Evolutionary conservation across 805 yeast genomes (phyloP), one percentile per base, ranked within the genome.

Genomic region (Candida quercuum): DNA sequence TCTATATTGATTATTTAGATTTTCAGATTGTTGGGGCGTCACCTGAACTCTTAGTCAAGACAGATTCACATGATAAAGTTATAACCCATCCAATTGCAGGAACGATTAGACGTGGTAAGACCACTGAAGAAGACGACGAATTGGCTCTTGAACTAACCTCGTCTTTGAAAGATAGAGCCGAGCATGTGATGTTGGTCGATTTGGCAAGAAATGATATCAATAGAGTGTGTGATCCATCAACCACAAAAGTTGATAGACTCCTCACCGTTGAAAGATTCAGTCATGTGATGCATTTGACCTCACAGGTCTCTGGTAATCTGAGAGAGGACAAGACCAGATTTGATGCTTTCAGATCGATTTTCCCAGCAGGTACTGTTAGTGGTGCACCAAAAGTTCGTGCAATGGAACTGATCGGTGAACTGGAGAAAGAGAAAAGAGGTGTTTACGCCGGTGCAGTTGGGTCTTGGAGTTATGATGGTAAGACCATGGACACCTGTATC

Each of bases 361-460:
- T 93, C 78, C 99, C 99, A 16, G 99, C 99, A 1, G 99, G 99
- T 31, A 93, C 99, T 2, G 98, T 91, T 11, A 81, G 94, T 39
- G 99, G 99, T 28, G 98, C 99, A 3, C 99, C 99, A 39, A 93
- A 93, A 63, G 95, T 93, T 29, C 78, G 76, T 52, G 99, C 99
- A 9, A 93, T 93, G 98, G 94, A 89, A 61, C 69, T 93, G 31
- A 87, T 93, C 51, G 83, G 85, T 15, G 95, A 86, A 58, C 66
- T 91, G 33, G 99, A 93, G 58, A 73, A 76, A 43, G 98, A 91
- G 57, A 86, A 87, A 55, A 73, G 99, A 56, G 99, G 98, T 32
- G 89, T 91, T 8, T 93, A 93, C 57, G 99, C 99, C 1, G 99
- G 99, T 44, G 99, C 99, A 2, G 98, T 93, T 15, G 99, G 99